Evolutionary conservation across 306 rosid genomes (phyloP).

Genomic region (Fragaria iinumae): DNA sequence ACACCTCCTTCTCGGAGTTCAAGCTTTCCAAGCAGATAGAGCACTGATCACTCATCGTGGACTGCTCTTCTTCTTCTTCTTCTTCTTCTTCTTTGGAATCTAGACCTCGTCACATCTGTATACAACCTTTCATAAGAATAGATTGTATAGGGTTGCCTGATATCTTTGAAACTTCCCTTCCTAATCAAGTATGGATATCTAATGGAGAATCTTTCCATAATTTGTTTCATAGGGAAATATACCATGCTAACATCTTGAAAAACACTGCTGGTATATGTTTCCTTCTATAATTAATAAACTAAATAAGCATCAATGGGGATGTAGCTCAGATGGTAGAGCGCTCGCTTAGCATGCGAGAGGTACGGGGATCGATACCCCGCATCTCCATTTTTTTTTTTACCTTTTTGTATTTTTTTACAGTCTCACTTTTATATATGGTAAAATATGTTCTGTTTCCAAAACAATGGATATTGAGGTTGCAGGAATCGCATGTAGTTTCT

Average conservation of each 20-base stretch:
- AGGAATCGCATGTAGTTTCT: not conserved
- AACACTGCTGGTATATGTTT: no score
- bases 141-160: no score
- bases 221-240: no score
- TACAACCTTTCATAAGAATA: no score
- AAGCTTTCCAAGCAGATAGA: not conserved
- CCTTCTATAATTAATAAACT: no score
- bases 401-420: no score
- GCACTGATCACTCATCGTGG: not conserved
- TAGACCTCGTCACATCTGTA: not conserved
- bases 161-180: not conserved
- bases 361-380: slow-evolving; percentile 86
- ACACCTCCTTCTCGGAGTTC: not conserved
- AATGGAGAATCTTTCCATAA: not conserved
- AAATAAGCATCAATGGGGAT: slow-evolving; percentile 37
- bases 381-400: slow-evolving; percentile 34
- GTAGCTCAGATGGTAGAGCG: slow-evolving; percentile 99
- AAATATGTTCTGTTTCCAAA: no score
- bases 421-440: not conserved
- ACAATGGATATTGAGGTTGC: no score
- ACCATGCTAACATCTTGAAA: no score
- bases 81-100: not conserved
- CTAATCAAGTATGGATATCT: not conserved
- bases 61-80: not conserved
- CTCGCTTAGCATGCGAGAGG: slow-evolving; percentile 95